Evolutionary conservation across 768 basidiomycete genomes (phyloP).

Genomic region (Favolaschia claudopus): DNA sequence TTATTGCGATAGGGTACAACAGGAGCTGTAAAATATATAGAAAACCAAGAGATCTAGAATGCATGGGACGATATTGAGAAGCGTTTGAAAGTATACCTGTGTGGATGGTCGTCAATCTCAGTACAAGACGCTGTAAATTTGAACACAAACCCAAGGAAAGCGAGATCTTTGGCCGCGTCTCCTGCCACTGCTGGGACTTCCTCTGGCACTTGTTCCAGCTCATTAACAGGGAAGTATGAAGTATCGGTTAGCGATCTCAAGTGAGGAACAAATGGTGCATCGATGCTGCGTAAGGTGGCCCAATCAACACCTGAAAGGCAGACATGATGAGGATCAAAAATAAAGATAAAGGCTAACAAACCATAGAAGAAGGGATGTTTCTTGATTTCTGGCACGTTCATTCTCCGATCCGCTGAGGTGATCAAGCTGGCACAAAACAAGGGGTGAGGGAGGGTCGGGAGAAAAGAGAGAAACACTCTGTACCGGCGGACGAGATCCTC

Average conservation of each 20-base stretch:
- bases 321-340: not conserved
- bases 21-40: not conserved
- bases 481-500: constrained; percentile 89
- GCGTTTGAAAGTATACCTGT: constrained; percentile 82
- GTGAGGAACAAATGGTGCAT: constrained; percentile 96
- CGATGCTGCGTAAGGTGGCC: constrained; percentile 85
- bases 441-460: not conserved
- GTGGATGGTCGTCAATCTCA: not conserved
- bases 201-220: constrained; percentile 79
- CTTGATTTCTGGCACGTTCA: constrained; percentile 88
- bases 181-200: constrained; percentile 47
- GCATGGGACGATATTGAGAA: constrained; percentile 70
- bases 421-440: constrained; percentile 66
- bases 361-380: constrained; percentile 94
- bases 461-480: constrained; percentile 27
- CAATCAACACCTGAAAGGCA: constrained; percentile 71
- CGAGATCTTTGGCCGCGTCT: constrained; percentile 61
- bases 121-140: not conserved
- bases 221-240: constrained; percentile 97
- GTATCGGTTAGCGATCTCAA: constrained; percentile 92
- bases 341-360: not conserved
- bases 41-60: constrained; percentile 39
- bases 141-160: constrained; percentile 64
- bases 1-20: not conserved
- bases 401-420: constrained; percentile 80